Evolutionary conservation across 2,329 filamentous ascomycete species (phyloP).

Genomic region (Venturia asperata): DNA sequence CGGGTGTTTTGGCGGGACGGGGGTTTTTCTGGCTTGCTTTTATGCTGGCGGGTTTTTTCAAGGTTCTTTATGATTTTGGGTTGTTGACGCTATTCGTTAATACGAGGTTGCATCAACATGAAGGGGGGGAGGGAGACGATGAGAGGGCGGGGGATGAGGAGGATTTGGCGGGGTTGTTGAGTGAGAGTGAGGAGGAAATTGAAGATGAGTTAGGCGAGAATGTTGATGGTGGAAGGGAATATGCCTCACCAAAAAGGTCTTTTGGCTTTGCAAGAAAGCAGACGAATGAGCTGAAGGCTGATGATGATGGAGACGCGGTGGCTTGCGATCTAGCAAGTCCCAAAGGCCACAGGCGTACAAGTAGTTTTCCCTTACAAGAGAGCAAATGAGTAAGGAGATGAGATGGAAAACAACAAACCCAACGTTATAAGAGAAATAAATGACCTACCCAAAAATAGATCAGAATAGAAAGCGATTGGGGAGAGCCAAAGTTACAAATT

Average conservation of each 20-base stretch:
- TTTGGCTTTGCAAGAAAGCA: not conserved
- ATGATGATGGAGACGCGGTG: too few relatives aligned
- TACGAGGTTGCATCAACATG: constrained; percentile 9
- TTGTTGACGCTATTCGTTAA: constrained; percentile 11
- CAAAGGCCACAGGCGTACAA: too few relatives aligned
- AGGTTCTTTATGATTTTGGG: constrained; percentile 29
- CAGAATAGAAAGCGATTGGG: too few relatives aligned
- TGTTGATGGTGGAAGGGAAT: too few relatives aligned
- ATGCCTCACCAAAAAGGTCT: not conserved
- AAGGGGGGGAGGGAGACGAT: not conserved
- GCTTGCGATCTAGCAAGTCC: too few relatives aligned
- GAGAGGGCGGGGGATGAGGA: not conserved
- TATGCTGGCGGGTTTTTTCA: constrained; percentile 32
- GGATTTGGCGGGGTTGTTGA: not conserved
- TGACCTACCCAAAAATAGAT: too few relatives aligned
- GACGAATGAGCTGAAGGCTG: not conserved
- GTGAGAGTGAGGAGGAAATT: not conserved
- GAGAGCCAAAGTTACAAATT: too few relatives aligned
- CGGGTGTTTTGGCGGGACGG: constrained; percentile 31
- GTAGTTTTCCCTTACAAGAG: too few relatives aligned
- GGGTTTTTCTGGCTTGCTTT: constrained; percentile 35
- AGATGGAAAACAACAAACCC: too few relatives aligned
- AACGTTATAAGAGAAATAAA: too few relatives aligned
- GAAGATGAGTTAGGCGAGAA: not conserved
- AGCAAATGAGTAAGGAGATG: constrained; percentile 2